These are phyloP conservation scores for Oryza australiensis DNA, from an alignment of 176 grass and related monocot genomes.

Conservation along the genomic window DNA sequence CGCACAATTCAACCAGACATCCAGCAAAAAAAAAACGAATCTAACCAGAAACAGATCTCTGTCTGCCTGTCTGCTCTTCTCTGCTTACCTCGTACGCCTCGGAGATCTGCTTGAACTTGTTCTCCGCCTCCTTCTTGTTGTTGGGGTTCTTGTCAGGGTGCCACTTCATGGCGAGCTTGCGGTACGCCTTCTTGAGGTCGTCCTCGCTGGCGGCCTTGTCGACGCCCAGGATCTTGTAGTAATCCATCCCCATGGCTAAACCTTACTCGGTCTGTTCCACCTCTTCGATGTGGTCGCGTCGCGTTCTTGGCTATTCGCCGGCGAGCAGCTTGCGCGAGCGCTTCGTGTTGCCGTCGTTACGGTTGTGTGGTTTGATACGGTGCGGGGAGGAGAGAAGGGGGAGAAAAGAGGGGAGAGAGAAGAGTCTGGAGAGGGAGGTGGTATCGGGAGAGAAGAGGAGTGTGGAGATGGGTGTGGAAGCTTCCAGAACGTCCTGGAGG, in stretches of 20 bases:
- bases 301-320: not conserved
- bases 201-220: conserved; percentile 83
- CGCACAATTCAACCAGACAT: not conserved
- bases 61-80: not conserved
- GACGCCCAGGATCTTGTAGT: conserved; percentile 86
- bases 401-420: conserved; percentile 44
- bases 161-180: conserved; percentile 98
- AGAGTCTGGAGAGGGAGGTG: conserved; percentile 56
- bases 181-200: conserved; percentile 97
- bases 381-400: not conserved
- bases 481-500: conserved; percentile 60
- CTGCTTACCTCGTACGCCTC: conserved; percentile 87
- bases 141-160: conserved; percentile 98
- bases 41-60: not conserved
- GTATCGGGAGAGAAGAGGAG: not conserved
- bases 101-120: conserved; percentile 98
- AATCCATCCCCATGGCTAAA: conserved; percentile 74
- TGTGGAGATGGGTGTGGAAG: conserved; percentile 54
- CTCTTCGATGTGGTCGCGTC: not conserved
- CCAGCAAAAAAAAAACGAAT: not conserved
- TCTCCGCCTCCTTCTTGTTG: conserved; percentile 91
- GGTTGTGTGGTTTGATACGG: not conserved
- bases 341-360: not conserved
- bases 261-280: not conserved
- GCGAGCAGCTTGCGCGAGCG: not conserved